Evolutionary conservation across 805 yeast species (phyloP).

Genomic region (Wickerhamomyces bisporus): DNA sequence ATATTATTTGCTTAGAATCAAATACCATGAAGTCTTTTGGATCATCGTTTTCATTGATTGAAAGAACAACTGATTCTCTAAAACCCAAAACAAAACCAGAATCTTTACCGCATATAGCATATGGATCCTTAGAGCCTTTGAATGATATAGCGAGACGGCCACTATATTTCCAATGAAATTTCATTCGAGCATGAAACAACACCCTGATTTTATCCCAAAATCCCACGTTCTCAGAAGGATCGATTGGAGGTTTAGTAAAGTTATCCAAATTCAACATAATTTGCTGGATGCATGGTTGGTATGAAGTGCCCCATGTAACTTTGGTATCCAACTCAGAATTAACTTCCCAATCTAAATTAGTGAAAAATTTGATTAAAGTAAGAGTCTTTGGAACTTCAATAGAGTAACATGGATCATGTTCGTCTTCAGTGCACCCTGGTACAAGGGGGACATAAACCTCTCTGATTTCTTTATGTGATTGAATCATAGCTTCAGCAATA

Average conservation of each 20-base stretch:
- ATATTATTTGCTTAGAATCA: constrained; percentile 53
- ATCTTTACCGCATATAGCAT: constrained; percentile 55
- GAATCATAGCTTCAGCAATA: constrained; percentile 59
- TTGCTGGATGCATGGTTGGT: constrained; percentile 80
- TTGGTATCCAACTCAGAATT: constrained; percentile 54
- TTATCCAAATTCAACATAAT: constrained; percentile 72
- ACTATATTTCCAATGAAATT: constrained; percentile 44
- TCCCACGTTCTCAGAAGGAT: constrained; percentile 79
- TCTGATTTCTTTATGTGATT: constrained; percentile 48
- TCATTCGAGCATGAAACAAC: constrained; percentile 67
- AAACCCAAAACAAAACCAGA: constrained; percentile 80
- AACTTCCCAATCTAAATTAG: constrained; percentile 53
- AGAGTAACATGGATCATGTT: constrained; percentile 41
- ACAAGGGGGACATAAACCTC: constrained; percentile 58
- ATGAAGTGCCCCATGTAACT: constrained; percentile 80
- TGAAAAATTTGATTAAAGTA: constrained; percentile 66
- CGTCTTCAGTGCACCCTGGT: constrained; percentile 35
- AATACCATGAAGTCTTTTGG: constrained; percentile 64
- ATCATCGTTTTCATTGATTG: constrained; percentile 61
- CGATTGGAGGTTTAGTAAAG: constrained; percentile 85
- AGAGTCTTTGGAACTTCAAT: constrained; percentile 70
- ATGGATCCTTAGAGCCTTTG: constrained; percentile 80
- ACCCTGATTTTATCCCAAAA: constrained; percentile 88
- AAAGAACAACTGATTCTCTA: constrained; percentile 52
- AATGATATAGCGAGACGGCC: constrained; percentile 53